Conservation (phyloP, 148 eudicot genomes). For the Linanthus parryae region DNA sequence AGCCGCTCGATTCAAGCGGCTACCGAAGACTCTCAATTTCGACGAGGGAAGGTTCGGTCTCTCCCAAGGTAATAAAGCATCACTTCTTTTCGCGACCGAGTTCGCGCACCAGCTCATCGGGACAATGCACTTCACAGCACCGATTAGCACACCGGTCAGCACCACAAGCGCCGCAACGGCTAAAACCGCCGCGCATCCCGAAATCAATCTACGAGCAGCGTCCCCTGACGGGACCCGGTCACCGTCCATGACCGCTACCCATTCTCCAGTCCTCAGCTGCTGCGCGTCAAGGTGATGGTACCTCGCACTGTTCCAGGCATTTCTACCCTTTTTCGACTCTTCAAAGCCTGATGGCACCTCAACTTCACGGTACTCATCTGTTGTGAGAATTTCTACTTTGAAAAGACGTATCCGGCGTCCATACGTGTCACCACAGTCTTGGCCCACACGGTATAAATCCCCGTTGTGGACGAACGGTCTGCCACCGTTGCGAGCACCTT, state of each 20-base stretch:
- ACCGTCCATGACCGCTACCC: conserved; percentile 80
- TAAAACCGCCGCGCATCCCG: conserved; percentile 50
- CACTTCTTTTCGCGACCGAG: conserved; percentile 65
- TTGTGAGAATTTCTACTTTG: conserved; percentile 54
- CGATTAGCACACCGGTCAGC: conserved; percentile 59
- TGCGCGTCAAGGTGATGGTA: conserved; percentile 82
- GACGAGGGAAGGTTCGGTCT: conserved; percentile 49
- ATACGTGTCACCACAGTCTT: conserved; percentile 81
- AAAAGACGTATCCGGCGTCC: conserved; percentile 62
- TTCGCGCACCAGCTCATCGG: conserved; percentile 85
- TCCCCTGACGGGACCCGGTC: conserved; percentile 87
- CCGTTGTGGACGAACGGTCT: conserved; percentile 75
- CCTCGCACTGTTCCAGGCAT: conserved; percentile 81
- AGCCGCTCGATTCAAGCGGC: conserved; percentile 54
- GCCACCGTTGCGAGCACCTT: conserved; percentile 84
- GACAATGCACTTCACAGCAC: conserved; percentile 59
- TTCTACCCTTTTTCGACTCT: conserved; percentile 56
- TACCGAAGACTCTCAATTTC: conserved; percentile 42
- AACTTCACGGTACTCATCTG: conserved; percentile 56
- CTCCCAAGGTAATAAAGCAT: conserved; percentile 50
- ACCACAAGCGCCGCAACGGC: conserved; percentile 37
- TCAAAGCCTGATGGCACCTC: conserved; percentile 58
- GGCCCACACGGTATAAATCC: conserved; percentile 66
- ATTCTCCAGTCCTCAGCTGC: conserved; percentile 54
- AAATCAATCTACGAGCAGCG: conserved; percentile 30